Conservation (phyloP, 805 yeast species). For the Candida mattraensis region DNA sequence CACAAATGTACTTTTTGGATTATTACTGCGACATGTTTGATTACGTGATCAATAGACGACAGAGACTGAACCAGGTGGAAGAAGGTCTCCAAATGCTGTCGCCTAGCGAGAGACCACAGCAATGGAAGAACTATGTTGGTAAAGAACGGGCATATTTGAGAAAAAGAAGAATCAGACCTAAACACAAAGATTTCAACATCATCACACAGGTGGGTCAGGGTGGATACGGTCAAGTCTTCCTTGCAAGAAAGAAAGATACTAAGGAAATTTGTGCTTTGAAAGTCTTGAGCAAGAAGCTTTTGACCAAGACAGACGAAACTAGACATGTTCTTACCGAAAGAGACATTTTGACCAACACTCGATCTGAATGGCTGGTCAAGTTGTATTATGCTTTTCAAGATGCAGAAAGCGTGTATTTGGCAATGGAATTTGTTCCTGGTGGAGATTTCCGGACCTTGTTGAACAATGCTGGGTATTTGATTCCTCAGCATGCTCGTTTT, state of each 20-base stretch:
- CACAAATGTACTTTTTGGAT: conserved; percentile 91
- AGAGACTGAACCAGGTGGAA: conserved; percentile 73
- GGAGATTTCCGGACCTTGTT: conserved; percentile 96
- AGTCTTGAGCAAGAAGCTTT: conserved; percentile 80
- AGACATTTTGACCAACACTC: conserved; percentile 92
- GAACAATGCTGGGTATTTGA: conserved; percentile 88
- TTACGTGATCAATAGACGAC: conserved; percentile 83
- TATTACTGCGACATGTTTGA: conserved; percentile 96
- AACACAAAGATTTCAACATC: conserved; percentile 92
- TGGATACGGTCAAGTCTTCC: conserved; percentile 98
- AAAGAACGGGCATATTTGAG: conserved; percentile 83
- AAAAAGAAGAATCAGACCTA: conserved; percentile 87
- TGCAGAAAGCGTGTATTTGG: conserved; percentile 81
- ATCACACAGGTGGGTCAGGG: conserved; percentile 99
- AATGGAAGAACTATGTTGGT: conserved; percentile 78
- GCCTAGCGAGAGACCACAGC: conserved; percentile 45
- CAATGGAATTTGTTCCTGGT: conserved; percentile 99
- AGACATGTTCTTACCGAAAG: conserved; percentile 95
- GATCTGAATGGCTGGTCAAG: conserved; percentile 95
- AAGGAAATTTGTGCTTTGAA: conserved; percentile 94
- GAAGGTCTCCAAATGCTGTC: conserved; percentile 41
- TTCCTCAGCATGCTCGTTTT: conserved; percentile 94
- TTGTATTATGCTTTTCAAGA: conserved; percentile 95
- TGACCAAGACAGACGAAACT: conserved; percentile 89
- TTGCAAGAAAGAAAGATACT: conserved; percentile 92